These are phyloP conservation scores for Volvariella volvacea DNA, from an alignment of 1,284 basidiomycete genomes.

Conservation along the genomic window DNA sequence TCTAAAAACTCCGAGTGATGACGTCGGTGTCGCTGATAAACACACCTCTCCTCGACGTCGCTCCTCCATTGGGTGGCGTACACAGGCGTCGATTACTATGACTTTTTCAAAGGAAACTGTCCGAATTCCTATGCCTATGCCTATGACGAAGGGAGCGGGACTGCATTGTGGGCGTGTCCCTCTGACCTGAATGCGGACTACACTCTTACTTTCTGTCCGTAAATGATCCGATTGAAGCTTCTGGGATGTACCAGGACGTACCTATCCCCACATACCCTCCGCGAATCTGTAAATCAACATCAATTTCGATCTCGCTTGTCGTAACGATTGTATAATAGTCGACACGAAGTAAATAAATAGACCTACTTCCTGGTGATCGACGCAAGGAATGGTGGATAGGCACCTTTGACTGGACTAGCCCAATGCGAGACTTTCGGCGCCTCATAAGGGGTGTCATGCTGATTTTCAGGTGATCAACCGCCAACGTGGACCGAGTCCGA, in stretches of 20 bases:
- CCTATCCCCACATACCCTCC: not conserved
- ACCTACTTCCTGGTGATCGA: no score
- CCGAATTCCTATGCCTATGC: conserved; percentile 53
- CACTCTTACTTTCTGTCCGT: conserved; percentile 52
- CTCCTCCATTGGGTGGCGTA: no score
- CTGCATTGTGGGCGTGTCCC: conserved; percentile 46
- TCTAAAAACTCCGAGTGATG: conserved; percentile 4
- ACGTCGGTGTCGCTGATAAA: not conserved
- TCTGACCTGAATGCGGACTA: conserved; percentile 38
- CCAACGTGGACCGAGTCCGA: no score
- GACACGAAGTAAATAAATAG: no score
- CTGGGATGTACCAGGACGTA: not conserved
- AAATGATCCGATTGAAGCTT: no score
- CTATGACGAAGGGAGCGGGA: conserved; percentile 46
- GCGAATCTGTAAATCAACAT: not conserved
- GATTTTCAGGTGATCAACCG: no score
- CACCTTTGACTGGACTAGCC: no score
- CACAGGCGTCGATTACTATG: conserved; percentile 36
- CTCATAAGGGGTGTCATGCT: no score
- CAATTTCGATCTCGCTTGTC: conserved; percentile 15
- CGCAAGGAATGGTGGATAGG: no score
- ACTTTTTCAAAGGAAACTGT: conserved; percentile 51
- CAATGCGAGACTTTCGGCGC: no score
- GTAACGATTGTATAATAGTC: no score
- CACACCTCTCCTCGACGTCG: not conserved